Evolutionary conservation across 192 early-diverging fungal species (phyloP).

Genomic region (Lunasporangiospora selenospora): DNA sequence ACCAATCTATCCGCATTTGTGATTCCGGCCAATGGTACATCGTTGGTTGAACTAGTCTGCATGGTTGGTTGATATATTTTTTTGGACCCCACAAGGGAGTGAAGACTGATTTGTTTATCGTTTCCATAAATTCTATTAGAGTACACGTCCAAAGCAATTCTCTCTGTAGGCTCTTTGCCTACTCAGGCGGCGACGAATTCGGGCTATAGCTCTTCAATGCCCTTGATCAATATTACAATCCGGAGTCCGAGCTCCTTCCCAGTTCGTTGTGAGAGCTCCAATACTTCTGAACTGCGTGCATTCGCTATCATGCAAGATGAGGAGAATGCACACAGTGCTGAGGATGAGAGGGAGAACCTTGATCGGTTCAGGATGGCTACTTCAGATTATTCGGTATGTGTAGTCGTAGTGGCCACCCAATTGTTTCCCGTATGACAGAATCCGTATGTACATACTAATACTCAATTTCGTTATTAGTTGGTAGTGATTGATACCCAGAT

Average conservation of each 20-base stretch:
- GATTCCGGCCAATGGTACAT: constrained; percentile 28
- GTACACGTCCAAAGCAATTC: constrained; percentile 25
- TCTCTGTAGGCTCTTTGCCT: constrained; percentile 22
- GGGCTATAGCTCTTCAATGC: constrained; percentile 21
- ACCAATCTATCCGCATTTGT: constrained; percentile 25
- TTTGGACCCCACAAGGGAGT: no score
- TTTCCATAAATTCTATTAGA: constrained; percentile 21
- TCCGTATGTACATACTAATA: neutral
- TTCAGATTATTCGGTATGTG: constrained; percentile 52
- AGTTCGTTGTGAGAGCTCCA: constrained; percentile 17
- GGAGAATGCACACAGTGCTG: constrained; percentile 54
- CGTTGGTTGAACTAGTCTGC: neutral
- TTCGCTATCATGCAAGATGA: constrained; percentile 50
- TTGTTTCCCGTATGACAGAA: no score
- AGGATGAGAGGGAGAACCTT: constrained; percentile 63
- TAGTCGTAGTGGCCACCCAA: neutral
- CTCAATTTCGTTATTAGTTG: constrained; percentile 28
- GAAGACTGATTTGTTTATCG: no score
- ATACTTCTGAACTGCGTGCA: constrained; percentile 40
- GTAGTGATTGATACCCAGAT: constrained; percentile 39
- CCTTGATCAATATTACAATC: constrained; percentile 53
- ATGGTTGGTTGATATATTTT: neutral
- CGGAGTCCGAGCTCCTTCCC: constrained; percentile 27
- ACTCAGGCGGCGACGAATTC: constrained; percentile 17
- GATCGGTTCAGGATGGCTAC: constrained; percentile 62